A percentile compares a stretch with the other conserved stretches of the same genome.
Conservation (phyloP, 352 stramenopile genomes). For the Discostella stelligera region DNA sequence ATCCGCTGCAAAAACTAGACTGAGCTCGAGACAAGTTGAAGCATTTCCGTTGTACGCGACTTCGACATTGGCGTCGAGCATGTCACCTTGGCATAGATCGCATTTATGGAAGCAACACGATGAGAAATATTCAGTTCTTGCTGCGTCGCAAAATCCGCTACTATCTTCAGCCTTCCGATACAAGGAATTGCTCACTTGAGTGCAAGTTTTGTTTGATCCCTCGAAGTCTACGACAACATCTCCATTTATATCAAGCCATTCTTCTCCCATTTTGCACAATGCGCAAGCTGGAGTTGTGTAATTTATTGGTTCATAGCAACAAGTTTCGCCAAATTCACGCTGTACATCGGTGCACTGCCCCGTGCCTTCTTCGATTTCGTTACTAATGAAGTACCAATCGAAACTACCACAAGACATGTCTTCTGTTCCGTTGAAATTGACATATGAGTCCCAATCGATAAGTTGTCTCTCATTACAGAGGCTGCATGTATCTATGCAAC, state of each 20-base stretch:
- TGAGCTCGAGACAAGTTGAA: constrained; percentile 52
- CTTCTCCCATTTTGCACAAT: constrained; percentile 55
- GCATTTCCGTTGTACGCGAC: constrained; percentile 51
- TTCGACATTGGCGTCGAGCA: constrained; percentile 55
- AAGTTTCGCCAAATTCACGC: constrained; percentile 27
- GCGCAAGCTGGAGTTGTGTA: constrained; percentile 51
- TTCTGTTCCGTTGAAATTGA: constrained; percentile 50
- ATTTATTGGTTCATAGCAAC: constrained; percentile 58
- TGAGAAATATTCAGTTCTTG: constrained; percentile 44
- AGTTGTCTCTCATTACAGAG: constrained; percentile 45
- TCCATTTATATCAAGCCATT: constrained; percentile 56
- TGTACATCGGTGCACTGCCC: constrained; percentile 50
- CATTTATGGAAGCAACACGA: constrained; percentile 59
- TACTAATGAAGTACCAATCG: constrained; percentile 60
- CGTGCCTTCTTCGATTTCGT: constrained; percentile 54
- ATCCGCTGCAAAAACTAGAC: constrained; percentile 44
- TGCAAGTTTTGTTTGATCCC: constrained; percentile 46
- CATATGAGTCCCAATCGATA: constrained; percentile 58
- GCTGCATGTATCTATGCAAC: constrained; percentile 61
- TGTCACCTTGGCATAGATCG: constrained; percentile 49
- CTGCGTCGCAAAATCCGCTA: constrained; percentile 46
- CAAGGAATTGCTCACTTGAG: constrained; percentile 55
- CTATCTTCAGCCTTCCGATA: constrained; percentile 56
- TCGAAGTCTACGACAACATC: constrained; percentile 46
- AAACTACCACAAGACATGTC: constrained; percentile 55